Percentiles rank a stretch among this genome's conserved stretches.
Conservation (phyloP, 2,329 filamentous ascomycete genomes). For the Neonectria sp. region DNA sequence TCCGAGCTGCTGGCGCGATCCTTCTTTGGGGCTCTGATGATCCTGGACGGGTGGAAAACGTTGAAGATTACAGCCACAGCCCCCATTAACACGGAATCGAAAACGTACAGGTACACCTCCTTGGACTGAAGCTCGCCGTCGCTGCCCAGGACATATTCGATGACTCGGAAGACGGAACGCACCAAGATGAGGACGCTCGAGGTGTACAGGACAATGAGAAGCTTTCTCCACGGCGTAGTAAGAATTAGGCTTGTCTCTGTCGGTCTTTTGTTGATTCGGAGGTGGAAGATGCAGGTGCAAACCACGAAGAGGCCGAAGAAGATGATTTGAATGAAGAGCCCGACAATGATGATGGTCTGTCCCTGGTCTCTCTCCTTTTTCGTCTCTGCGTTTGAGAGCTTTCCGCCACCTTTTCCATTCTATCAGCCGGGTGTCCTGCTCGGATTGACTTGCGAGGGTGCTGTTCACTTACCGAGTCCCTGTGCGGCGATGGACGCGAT, state of each 20-base stretch:
- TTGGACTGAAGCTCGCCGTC: constrained; percentile 49
- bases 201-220: constrained; percentile 36
- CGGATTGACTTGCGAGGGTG: not conserved
- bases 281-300: constrained; percentile 61
- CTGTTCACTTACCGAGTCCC: constrained; percentile 23
- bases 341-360: constrained; percentile 63
- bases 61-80: constrained; percentile 33
- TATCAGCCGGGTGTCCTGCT: not conserved
- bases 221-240: constrained; percentile 47
- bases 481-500: constrained; percentile 56
- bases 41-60: constrained; percentile 17
- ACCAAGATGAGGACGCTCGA: constrained; percentile 53
- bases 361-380: constrained; percentile 44
- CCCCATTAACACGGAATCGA: constrained; percentile 53
- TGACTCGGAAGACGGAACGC: constrained; percentile 55
- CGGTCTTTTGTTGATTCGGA: constrained; percentile 29
- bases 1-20: not conserved
- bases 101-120: constrained; percentile 51
- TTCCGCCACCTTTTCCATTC: constrained; percentile 4
- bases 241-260: constrained; percentile 12
- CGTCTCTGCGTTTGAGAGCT: constrained; percentile 7
- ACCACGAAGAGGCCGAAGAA: constrained; percentile 67
- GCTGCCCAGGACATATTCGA: constrained; percentile 55
- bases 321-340: constrained; percentile 66
- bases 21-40: not conserved